phyloP scores from a whole-genome alignment of 140 eudicot species.

The Anethum foeniculum region DNA sequence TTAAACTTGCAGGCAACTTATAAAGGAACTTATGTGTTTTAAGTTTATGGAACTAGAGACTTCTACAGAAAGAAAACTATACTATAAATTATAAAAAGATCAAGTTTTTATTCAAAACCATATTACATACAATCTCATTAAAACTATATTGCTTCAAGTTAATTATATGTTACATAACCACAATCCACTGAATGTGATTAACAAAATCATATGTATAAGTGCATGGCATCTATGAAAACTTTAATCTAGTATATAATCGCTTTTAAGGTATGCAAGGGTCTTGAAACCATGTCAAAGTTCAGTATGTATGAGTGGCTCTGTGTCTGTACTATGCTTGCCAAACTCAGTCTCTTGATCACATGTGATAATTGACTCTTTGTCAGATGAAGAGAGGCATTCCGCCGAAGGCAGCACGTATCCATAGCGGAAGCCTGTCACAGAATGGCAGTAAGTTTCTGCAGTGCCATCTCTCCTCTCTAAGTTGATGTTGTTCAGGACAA shows the following conservation, averaged over 20 bases:
- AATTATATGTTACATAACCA: background rate
- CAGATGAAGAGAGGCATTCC: conserved; percentile 63
- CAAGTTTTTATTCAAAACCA: conserved; percentile 3
- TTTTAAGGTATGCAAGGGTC: conserved; percentile 11
- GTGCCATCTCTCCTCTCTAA: conserved; percentile 52
- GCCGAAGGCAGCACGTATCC: conserved; percentile 74
- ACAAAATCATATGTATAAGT: conserved; percentile 9
- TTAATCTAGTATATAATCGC: background rate
- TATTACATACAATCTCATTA: conserved; percentile 7
- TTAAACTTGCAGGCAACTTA: background rate
- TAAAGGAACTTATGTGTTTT: background rate
- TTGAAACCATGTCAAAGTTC: conserved; percentile 46
- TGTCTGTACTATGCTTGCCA: conserved; percentile 16
- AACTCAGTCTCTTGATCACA: conserved; percentile 14
- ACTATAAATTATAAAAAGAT: background rate
- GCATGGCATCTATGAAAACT: background rate
- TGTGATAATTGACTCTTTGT: conserved; percentile 26
- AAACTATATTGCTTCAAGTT: conserved; percentile 5
- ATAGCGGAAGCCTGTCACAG: conserved; percentile 55
- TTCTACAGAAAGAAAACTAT: background rate
- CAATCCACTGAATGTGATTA: background rate
- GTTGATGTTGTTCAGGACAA: conserved; percentile 57
- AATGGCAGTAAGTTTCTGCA: conserved; percentile 59
- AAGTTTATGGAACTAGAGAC: background rate
- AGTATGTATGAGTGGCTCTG: conserved; percentile 39